Evolutionary conservation across 1,139 yeast species (phyloP).

Genomic region (Suhomyces choctaworum): DNA sequence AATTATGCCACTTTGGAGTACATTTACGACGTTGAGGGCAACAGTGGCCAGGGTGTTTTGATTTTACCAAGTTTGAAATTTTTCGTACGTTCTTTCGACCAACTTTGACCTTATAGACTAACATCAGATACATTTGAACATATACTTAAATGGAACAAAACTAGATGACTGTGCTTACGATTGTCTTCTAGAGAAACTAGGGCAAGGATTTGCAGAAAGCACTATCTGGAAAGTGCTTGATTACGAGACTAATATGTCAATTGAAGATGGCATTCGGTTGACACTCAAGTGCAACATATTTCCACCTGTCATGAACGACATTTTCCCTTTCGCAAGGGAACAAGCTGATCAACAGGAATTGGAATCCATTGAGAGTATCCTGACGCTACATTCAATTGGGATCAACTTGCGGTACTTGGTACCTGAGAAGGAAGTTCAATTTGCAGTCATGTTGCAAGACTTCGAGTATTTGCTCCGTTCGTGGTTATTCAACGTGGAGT

Average conservation of each 20-base stretch:
- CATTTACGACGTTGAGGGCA: slow-evolving; percentile 4
- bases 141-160: slow-evolving; percentile 18
- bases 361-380: too few species aligned
- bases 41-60: background rate
- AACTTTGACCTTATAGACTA: slow-evolving; percentile 1
- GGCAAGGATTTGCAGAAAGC: slow-evolving; percentile 11
- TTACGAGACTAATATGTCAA: slow-evolving; percentile 17
- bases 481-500: slow-evolving; percentile 32
- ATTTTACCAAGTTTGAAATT: slow-evolving; percentile 15
- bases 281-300: slow-evolving; percentile 24
- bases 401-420: slow-evolving; percentile 3
- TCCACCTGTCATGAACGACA: slow-evolving; percentile 17
- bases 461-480: slow-evolving; percentile 34
- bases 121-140: slow-evolving; percentile 15
- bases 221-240: slow-evolving; percentile 22
- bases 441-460: slow-evolving; percentile 16
- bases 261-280: slow-evolving; percentile 16
- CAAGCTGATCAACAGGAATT: too few species aligned
- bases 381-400: background rate
- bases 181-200: slow-evolving; percentile 16
- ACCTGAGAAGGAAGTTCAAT: background rate
- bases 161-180: slow-evolving; percentile 15
- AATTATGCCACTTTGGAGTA: slow-evolving; percentile 18
- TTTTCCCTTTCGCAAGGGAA: slow-evolving; percentile 16
- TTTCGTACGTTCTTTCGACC: slow-evolving; percentile 14